phyloP scores from a whole-genome alignment of 345 rosid species.

The Kernera saxatilis region DNA sequence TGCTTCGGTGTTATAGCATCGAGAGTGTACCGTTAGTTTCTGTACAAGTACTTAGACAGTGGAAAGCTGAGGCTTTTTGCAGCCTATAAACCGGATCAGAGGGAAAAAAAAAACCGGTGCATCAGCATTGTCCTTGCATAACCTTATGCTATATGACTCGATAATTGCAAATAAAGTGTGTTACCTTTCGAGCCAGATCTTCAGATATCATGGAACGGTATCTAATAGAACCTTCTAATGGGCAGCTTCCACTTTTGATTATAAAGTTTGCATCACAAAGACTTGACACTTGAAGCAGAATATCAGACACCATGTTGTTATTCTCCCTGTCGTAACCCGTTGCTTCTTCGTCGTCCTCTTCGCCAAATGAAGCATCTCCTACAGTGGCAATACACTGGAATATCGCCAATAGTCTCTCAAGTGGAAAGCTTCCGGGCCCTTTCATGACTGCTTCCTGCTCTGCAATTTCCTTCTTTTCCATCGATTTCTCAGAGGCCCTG shows the following conservation, averaged over 20 bases:
- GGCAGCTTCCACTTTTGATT: conserved; percentile 70
- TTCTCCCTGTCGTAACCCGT: conserved; percentile 32
- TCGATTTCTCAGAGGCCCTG: conserved; percentile 66
- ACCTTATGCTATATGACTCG: neutral
- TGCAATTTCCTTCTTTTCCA: conserved; percentile 68
- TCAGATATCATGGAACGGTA: conserved; percentile 72
- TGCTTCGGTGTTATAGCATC: no score
- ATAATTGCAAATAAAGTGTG: neutral
- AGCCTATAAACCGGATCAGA: conserved; percentile 41
- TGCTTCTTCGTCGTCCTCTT: conserved; percentile 36
- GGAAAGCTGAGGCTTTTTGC: conserved; percentile 78
- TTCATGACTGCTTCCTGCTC: conserved; percentile 73
- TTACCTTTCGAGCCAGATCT: conserved; percentile 75
- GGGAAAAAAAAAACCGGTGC: neutral
- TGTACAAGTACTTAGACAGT: conserved; percentile 45
- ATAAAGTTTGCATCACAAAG: conserved; percentile 81
- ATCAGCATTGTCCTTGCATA: neutral
- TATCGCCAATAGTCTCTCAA: conserved; percentile 83
- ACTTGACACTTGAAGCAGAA: conserved; percentile 70
- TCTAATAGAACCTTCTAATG: conserved; percentile 75
- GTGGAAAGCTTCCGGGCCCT: conserved; percentile 89
- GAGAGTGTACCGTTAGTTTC: no score
- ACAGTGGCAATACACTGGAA: conserved; percentile 77
- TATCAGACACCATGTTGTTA: conserved; percentile 51
- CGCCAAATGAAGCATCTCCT: conserved; percentile 42